phyloP scores from a whole-genome alignment of 768 basidiomycete species.

The Leccinum disarticulatum region DNA sequence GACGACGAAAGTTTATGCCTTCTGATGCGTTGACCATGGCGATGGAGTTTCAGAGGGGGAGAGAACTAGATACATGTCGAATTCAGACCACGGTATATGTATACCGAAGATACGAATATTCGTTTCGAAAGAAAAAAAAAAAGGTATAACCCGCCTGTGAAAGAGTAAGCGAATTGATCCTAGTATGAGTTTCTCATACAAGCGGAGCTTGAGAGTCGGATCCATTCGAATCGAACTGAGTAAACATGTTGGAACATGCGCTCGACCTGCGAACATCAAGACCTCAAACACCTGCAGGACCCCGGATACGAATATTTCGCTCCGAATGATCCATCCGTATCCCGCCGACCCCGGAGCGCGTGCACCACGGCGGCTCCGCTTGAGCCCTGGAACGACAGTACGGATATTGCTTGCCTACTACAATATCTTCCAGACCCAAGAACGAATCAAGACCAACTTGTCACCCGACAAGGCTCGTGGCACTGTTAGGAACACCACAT shows the following conservation, averaged over 20 bases:
- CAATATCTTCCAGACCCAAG: conserved; percentile 3
- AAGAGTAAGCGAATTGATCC: conserved; percentile 8
- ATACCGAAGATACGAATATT: conserved; percentile 9
- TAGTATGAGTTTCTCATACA: not conserved
- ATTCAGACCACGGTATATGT: conserved; percentile 12
- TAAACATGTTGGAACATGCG: not conserved
- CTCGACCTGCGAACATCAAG: conserved; percentile 1
- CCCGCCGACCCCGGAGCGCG: not conserved
- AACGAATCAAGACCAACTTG: not conserved
- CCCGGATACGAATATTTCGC: not conserved
- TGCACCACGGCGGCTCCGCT: not conserved
- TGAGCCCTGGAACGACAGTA: not conserved
- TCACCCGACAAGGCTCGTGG: not conserved
- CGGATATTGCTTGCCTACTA: not conserved
- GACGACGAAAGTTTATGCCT: conserved; percentile 41
- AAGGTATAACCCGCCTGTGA: conserved; percentile 14
- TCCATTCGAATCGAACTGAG: not conserved
- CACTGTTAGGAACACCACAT: not conserved
- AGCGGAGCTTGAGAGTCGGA: conserved; percentile 16
- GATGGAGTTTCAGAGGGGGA: not conserved
- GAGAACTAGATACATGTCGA: conserved; percentile 7
- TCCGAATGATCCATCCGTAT: not conserved
- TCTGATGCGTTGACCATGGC: conserved; percentile 6
- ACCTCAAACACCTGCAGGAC: conserved; percentile 10
- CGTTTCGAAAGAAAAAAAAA: conserved; percentile 12